phyloP scores from a whole-genome alignment of 768 basidiomycete genomes.

The Naematelia encephala region DNA sequence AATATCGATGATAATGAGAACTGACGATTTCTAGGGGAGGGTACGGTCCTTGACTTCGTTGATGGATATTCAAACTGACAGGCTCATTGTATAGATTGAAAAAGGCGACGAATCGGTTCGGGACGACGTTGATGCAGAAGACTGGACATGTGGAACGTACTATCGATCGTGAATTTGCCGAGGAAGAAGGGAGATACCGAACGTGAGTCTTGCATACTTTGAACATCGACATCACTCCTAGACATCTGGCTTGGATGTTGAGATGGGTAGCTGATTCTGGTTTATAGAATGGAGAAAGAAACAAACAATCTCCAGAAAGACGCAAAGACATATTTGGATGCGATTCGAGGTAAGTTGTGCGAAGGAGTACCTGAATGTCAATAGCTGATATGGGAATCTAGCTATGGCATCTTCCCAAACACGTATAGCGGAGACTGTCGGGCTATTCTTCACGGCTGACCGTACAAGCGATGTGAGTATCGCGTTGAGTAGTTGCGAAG shows the following conservation, averaged over 20 bases:
- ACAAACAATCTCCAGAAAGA: conserved; percentile 89
- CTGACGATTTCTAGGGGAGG: conserved; percentile 26
- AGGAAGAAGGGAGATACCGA: conserved; percentile 86
- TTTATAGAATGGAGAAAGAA: conserved; percentile 88
- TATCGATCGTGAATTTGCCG: conserved; percentile 85
- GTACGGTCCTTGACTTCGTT: conserved; percentile 7
- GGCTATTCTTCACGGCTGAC: conserved; percentile 69
- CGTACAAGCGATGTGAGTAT: conserved; percentile 56
- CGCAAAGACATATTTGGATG: conserved; percentile 88
- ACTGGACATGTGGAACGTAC: conserved; percentile 97
- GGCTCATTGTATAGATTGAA: conserved; percentile 65
- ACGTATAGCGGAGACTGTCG: conserved; percentile 87
- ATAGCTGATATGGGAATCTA: conserved; percentile 44
- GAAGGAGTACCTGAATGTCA: background rate
- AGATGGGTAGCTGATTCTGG: background rate
- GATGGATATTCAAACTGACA: background rate
- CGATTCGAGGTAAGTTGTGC: conserved; percentile 72
- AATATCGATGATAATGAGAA: background rate
- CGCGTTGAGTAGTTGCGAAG: background rate
- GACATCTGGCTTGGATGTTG: background rate
- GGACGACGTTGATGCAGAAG: conserved; percentile 94
- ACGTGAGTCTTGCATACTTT: conserved; percentile 59
- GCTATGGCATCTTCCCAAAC: conserved; percentile 93
- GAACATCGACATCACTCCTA: too few relatives aligned
- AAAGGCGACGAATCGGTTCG: conserved; percentile 86